Percentiles rank a stretch among this genome's conserved stretches.
phyloP scores from a whole-genome alignment of 495 filamentous ascomycete genomes.

The Hypoxylon intermedium region DNA sequence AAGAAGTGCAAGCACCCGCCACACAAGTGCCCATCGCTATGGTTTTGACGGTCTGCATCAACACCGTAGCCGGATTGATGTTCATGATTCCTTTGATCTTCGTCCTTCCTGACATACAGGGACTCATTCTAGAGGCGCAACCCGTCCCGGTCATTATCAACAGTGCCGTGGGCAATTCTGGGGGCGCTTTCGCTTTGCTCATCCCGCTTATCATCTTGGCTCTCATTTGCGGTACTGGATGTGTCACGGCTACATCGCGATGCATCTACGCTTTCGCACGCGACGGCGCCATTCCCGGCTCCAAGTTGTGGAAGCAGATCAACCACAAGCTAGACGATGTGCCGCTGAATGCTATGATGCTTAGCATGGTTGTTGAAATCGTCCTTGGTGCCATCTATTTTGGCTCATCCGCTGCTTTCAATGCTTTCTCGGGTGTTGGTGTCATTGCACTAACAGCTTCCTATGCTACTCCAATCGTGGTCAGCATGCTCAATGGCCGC shows the following conservation, averaged over 20 bases:
- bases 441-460: slow-evolving; percentile 65
- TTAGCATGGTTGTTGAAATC: slow-evolving; percentile 56
- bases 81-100: slow-evolving; percentile 60
- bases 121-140: slow-evolving; percentile 52
- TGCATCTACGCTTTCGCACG: slow-evolving; percentile 68
- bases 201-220: slow-evolving; percentile 57
- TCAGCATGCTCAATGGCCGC: slow-evolving; percentile 61
- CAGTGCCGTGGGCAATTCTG: slow-evolving; percentile 52
- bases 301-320: slow-evolving; percentile 58
- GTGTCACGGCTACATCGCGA: slow-evolving; percentile 66
- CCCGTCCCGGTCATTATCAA: slow-evolving; percentile 57
- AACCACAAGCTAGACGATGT: slow-evolving; percentile 56
- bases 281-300: slow-evolving; percentile 64
- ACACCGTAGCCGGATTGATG: slow-evolving; percentile 56
- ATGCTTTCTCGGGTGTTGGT: slow-evolving; percentile 68
- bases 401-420: slow-evolving; percentile 59
- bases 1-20: slow-evolving; percentile 55
- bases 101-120: slow-evolving; percentile 54
- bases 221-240: slow-evolving; percentile 67
- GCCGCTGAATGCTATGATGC: slow-evolving; percentile 60
- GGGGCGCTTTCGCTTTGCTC: slow-evolving; percentile 55
- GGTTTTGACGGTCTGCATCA: slow-evolving; percentile 57
- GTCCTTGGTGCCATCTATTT: slow-evolving; percentile 60
- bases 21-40: slow-evolving; percentile 61
- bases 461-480: slow-evolving; percentile 64